Evolutionary conservation across 2,329 filamentous ascomycete genomes (phyloP), one percentile per base, ranked within the genome.

Genomic region (Epichloe hybrida): DNA sequence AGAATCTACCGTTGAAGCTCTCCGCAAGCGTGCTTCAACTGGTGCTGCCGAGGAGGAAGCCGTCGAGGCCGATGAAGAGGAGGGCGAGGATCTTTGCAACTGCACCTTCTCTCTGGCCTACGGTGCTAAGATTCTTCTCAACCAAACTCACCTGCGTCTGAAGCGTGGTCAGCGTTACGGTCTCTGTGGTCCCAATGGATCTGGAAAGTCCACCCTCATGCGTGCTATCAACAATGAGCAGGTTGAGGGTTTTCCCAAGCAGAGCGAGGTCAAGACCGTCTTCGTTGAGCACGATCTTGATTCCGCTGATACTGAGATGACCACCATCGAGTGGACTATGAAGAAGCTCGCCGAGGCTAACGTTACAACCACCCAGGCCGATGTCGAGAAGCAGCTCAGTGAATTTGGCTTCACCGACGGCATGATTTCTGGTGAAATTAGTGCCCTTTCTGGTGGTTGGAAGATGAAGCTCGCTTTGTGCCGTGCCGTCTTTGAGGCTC

Each of bases 141-240:
- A 97, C 80, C 90, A 97, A 79, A 98, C 93, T 56, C 81, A 86
- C 69, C 86, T 98, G 62, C 90, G 93, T 61, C 82, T 98, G 58
- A 97, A 97, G 89, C 91, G 93, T 81, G 93, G 93, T 66, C 90
- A 96, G 76, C 91, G 93, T 72, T 98, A 98, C 72, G 93, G 93
- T 85, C 89, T 98, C 58, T 90, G 95, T 69, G 93, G 93, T 64
- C 93, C 91, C 76, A 98, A 98, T 81, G 93, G 93, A 82, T 95
- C 93, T 66, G 93, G 93, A 65, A 98, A 98, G 84, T 97, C 93
- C 52, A 98, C 93, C 38, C 89, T 98, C 66, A 98, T 98, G 93
- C 91, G 93, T 59, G 93, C 93, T 67, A 98, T 98, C 85, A 97
- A 97, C 86, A 98, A 98, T 78, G 93, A 97, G 80, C 93, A 98